A percentile compares a stretch with the other conserved stretches of the same genome.
Conservation (phyloP, 2,329 filamentous ascomycete species). For the Coccinonectria pachysandricola region DNA sequence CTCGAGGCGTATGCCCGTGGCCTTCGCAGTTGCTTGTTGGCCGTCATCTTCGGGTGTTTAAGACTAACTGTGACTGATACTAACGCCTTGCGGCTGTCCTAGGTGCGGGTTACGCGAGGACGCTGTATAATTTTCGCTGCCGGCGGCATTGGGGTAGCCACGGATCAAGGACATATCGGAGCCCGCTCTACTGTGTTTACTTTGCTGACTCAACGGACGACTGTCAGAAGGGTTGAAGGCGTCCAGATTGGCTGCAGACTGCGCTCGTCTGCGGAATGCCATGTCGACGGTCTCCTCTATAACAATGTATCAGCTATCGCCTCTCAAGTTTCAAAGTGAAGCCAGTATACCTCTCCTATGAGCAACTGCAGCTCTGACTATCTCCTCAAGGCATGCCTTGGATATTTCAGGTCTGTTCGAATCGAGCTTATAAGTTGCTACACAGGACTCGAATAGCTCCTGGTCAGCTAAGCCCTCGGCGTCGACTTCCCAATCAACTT, state of each 20-base stretch:
- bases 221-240: constrained; percentile 38
- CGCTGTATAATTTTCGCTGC: constrained; percentile 24
- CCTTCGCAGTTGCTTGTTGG: constrained; percentile 38
- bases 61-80: constrained; percentile 6
- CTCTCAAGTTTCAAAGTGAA: too few relatives aligned
- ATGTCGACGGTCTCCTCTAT: constrained; percentile 33
- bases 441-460: constrained; percentile 54
- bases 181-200: constrained; percentile 59
- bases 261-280: constrained; percentile 41
- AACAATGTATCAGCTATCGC: too few relatives aligned
- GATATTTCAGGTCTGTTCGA: constrained; percentile 59
- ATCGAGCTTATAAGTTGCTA: constrained; percentile 66
- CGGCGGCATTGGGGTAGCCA: constrained; percentile 39
- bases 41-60: too few relatives aligned
- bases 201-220: constrained; percentile 49
- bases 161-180: constrained; percentile 56
- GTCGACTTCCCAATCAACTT: constrained; percentile 60
- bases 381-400: constrained; percentile 63
- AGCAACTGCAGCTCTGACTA: constrained; percentile 61
- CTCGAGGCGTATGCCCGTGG: constrained; percentile 44
- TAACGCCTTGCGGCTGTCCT: constrained; percentile 14
- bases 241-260: constrained; percentile 53
- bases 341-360: constrained; percentile 57
- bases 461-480: constrained; percentile 52
- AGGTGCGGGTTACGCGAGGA: constrained; percentile 24